Evolutionary conservation across 805 yeast species (phyloP), one percentile per base, ranked within the genome.

Genomic region (Kockiozyma suomiensis): DNA sequence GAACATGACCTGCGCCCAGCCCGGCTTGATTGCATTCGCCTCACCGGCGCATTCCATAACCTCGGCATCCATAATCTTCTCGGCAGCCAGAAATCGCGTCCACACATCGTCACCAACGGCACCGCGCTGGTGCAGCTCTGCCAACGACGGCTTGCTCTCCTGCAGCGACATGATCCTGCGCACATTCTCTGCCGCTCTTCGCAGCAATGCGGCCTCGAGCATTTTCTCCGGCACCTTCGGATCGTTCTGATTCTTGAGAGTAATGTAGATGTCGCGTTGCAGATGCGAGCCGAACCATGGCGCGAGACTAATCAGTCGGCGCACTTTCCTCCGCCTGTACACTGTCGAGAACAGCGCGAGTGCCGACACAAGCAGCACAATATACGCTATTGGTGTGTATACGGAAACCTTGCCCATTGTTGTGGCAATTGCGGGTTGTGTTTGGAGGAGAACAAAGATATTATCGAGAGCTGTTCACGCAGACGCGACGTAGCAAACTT

Each of bases 31-130:
- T 17, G 75, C 66, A 72, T 89, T 90, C 45, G 94, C 90, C 74
- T 90, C 97, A 56, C 73, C 75, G 4, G 88, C 85, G 49, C 90
- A 79, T 60, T 86, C 92, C 72, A 85, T 82, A 65, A 94, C 76
- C 74, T 94, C 98, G 28, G 87, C 71, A 69, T 91, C 96, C 68
- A 88, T 87, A 62, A 91, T 72, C 74, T 90, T 89, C 59, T 81
- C 82, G 66, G 90, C 91, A 51, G 90, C 82, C 66, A 84, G 85
- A 73, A 82, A 91, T 68, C 94, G 85, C 72, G 88, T 87, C 81
- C 83, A 87, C 37, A 89, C 78, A 54, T 88, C 96, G 69, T 94
- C 98, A 35, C 97, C 97, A 63, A 94, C 85, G 17, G 91, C 84
- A 0, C 98, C 98, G 55, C 83, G 84, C 70, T 92, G 93, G 72